These are phyloP conservation scores for Emmonsiellopsis sp. DNA, from an alignment of 2,329 filamentous ascomycete genomes.

Conservation along the genomic window DNA sequence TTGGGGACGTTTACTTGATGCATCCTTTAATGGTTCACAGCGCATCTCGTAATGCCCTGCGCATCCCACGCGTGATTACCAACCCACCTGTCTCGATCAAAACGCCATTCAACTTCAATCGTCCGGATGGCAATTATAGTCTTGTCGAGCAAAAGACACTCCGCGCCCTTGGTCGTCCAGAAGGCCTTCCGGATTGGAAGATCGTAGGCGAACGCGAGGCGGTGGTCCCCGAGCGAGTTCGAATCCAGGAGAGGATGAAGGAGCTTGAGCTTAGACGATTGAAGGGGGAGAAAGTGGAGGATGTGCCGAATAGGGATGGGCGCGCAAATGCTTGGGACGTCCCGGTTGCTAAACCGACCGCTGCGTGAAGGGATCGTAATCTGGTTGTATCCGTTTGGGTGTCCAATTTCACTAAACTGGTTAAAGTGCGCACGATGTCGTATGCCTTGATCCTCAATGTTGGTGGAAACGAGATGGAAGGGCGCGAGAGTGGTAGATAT, in stretches of 20 bases:
- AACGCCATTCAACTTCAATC: constrained; percentile 28
- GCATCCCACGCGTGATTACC: constrained; percentile 43
- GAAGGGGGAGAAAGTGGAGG: background rate
- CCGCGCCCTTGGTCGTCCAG: background rate
- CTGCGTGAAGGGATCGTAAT: background rate
- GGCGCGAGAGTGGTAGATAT: too few species aligned
- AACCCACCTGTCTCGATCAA: constrained; percentile 45
- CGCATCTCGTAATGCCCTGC: constrained; percentile 40
- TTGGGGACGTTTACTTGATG: constrained; percentile 45
- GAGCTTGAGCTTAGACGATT: constrained; percentile 41
- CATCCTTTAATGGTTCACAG: constrained; percentile 49
- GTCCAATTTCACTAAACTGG: too few species aligned
- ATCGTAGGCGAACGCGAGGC: constrained; percentile 41
- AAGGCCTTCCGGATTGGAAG: constrained; percentile 36
- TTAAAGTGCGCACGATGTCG: too few species aligned
- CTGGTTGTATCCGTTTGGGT: too few species aligned
- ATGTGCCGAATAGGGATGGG: background rate
- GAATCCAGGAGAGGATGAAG: constrained; percentile 43
- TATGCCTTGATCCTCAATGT: too few species aligned
- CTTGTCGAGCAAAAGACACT: constrained; percentile 5
- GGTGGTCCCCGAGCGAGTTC: constrained; percentile 42
- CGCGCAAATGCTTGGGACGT: background rate
- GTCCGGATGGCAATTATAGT: background rate
- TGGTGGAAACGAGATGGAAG: too few species aligned
- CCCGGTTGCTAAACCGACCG: background rate